Evolutionary conservation across 2,329 filamentous ascomycete species (phyloP).

Genomic region (Alternaria hordeiaustralica): DNA sequence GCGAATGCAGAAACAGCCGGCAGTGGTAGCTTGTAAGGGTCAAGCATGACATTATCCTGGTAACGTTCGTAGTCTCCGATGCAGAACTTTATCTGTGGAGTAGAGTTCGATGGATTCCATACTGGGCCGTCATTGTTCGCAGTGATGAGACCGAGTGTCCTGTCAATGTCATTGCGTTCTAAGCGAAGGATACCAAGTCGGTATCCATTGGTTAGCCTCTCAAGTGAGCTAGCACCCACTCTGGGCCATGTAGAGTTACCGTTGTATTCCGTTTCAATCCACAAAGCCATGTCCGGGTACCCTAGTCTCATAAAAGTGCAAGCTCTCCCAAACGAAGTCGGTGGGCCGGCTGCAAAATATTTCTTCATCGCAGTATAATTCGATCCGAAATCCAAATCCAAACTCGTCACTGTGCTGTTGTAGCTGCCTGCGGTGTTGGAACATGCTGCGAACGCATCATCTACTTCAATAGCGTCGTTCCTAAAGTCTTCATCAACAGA

Average conservation of each 20-base stretch:
- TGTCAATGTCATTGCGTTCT: too few relatives aligned
- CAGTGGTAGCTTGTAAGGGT: not conserved
- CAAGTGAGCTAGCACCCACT: too few relatives aligned
- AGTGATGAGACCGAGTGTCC: too few relatives aligned
- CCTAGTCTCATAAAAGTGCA: not conserved
- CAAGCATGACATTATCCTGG: not conserved
- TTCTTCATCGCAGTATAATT: not conserved
- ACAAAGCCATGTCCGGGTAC: not conserved
- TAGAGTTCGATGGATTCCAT: too few relatives aligned
- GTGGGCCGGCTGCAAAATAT: rapidly evolving
- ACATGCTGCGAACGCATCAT: too few relatives aligned
- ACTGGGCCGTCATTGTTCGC: too few relatives aligned
- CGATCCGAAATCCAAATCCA: too few relatives aligned
- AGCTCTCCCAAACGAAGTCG: rapidly evolving
- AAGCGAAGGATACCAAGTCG: too few relatives aligned
- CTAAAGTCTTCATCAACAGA: rapidly evolving
- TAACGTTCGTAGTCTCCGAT: not conserved
- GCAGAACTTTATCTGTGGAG: not conserved
- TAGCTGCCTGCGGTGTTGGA: too few relatives aligned
- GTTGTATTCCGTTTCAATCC: rapidly evolving
- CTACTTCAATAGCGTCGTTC: not conserved
- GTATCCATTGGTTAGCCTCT: too few relatives aligned
- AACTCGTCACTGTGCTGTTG: too few relatives aligned
- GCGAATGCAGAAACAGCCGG: rapidly evolving
- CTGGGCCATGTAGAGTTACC: too few relatives aligned